These are phyloP conservation scores for Grosmannia huntii DNA, from an alignment of 2,329 filamentous ascomycete genomes.

Conservation along the genomic window DNA sequence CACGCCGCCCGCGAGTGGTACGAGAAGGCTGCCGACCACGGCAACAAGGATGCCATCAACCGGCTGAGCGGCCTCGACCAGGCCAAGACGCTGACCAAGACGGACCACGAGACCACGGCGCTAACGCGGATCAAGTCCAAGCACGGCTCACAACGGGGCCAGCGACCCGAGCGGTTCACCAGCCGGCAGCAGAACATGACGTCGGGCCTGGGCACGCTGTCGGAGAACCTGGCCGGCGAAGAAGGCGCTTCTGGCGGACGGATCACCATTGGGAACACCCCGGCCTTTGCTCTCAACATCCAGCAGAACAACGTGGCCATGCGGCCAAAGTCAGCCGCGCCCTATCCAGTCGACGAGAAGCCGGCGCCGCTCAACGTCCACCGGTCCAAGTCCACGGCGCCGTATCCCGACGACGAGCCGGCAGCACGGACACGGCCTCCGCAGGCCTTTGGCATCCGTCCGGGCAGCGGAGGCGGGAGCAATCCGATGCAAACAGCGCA, in stretches of 20 bases:
- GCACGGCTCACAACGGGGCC: conserved; percentile 55
- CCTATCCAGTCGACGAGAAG: conserved; percentile 58
- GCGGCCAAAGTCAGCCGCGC: conserved; percentile 45
- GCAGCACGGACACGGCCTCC: conserved; percentile 13
- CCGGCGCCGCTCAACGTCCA: conserved; percentile 34
- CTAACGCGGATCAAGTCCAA: conserved; percentile 77
- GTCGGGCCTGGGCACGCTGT: conserved; percentile 32
- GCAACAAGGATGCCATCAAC: conserved; percentile 75
- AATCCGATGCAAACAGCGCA: conserved; percentile 26
- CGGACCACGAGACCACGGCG: conserved; percentile 86
- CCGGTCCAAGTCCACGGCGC: conserved; percentile 33
- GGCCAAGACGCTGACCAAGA: conserved; percentile 73
- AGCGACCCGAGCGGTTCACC: conserved; percentile 47
- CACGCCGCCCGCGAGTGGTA: conserved; percentile 83
- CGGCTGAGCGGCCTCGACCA: conserved; percentile 75
- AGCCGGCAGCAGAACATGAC: conserved; percentile 18
- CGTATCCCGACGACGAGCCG: conserved; percentile 41
- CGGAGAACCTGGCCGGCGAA: conserved; percentile 23
- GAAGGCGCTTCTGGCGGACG: conserved; percentile 8
- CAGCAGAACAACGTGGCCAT: conserved; percentile 22
- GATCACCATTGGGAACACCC: conserved; percentile 20
- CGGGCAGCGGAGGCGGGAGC: conserved; percentile 18
- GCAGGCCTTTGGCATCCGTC: conserved; percentile 40
- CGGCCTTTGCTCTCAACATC: conserved; percentile 40
- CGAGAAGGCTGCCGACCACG: conserved; percentile 72